Evolutionary conservation across 306 rosid genomes (phyloP), one percentile per base, ranked within the genome.

Genomic region (Echinosophora koreensis): DNA sequence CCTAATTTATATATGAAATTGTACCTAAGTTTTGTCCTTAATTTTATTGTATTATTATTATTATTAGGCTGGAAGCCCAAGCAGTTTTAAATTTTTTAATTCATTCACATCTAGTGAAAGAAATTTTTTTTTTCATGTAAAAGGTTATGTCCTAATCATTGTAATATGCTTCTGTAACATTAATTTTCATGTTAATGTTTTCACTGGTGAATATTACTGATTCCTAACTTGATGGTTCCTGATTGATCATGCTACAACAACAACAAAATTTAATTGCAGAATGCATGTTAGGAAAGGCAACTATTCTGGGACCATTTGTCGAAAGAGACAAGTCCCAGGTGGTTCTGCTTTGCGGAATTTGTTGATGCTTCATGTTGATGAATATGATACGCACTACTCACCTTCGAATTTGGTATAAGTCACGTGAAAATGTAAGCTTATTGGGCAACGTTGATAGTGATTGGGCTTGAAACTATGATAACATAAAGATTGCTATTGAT

Each of bases 291-390:
- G 60, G 61, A 77, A 77, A 30, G 68, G 76, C n/a, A 68, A 78
- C 77, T 61, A 50, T 16, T 73, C 18, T 75, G 66, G 66, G 77
- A 68, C 66, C 81, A 51, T 67, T 57, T 50, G 13, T 39, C 4
- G 38, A 76, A 38, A 61, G n/a, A 7, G 38, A 61, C 73, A 41
- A 66, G 57, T 10, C 14, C 17, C 38, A 12, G 58, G 46, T 56
- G 34, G 49, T 63, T 69, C 51, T 55, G 68, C 41, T 67, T 66
- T 58, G 44, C 47, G 18, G 59, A 62, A 44, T 69, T 69, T 62
- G 66, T 52, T 61, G 73, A 69, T 55, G 64, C 62, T 41, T 41
- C 47, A 8, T 41, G 47, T 41, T 41, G 47, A 41, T 8, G 47
- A 41, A 41, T 41, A 6, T 39, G 44, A 39, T 8, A 41, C 10